A percentile compares a stretch with the other conserved stretches of the same genome.
These are phyloP conservation scores for Ogataea minuta DNA, from an alignment of 805 yeast species.

Conservation along the genomic window DNA sequence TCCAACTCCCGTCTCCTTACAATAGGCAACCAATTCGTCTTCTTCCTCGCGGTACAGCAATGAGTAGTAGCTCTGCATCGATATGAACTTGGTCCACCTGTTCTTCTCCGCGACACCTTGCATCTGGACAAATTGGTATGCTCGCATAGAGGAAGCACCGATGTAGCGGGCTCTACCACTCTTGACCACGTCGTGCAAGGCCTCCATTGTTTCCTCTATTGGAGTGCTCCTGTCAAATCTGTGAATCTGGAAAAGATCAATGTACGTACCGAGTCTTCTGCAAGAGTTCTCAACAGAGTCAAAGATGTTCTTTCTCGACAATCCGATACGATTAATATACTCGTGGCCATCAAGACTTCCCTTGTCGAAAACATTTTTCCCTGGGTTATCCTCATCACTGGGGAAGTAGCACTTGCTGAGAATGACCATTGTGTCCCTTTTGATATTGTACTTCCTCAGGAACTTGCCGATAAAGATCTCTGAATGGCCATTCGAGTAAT, in stretches of 20 bases:
- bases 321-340: conserved; percentile 37
- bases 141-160: conserved; percentile 63
- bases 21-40: conserved; percentile 57
- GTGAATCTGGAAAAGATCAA: conserved; percentile 57
- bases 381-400: conserved; percentile 25
- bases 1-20: conserved; percentile 51
- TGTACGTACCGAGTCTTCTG: conserved; percentile 49
- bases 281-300: conserved; percentile 42
- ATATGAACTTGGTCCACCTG: conserved; percentile 57
- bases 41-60: conserved; percentile 61
- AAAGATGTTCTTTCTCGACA: conserved; percentile 45
- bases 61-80: conserved; percentile 59
- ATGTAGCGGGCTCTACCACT: conserved; percentile 51
- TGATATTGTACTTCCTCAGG: conserved; percentile 48
- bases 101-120: conserved; percentile 56
- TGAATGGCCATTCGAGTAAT: conserved; percentile 47
- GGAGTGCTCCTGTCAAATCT: conserved; percentile 49
- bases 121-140: conserved; percentile 51
- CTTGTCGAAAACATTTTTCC: conserved; percentile 1
- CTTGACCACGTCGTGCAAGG: conserved; percentile 51
- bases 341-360: conserved; percentile 26
- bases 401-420: conserved; percentile 44
- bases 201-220: conserved; percentile 53
- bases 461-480: conserved; percentile 55
- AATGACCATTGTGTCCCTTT: conserved; percentile 53